Percentiles rank a stretch among this genome's conserved stretches.
phyloP scores from a whole-genome alignment of 2,329 filamentous ascomycete genomes.

The Cucurbitaria berberidis region DNA sequence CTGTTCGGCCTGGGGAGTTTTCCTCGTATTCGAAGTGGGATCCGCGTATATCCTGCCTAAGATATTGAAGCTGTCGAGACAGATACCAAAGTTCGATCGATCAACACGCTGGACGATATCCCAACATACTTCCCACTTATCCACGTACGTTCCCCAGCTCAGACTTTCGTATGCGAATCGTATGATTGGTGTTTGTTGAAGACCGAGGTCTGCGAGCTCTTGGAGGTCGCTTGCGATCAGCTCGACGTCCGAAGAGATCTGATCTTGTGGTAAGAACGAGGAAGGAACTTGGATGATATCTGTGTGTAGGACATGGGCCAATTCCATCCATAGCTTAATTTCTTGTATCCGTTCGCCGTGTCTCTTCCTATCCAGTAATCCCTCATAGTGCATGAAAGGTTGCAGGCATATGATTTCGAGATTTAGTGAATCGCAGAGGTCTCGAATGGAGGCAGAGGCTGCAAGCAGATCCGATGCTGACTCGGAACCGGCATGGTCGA shows the following conservation, averaged over 20 bases:
- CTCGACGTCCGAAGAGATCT: conserved; percentile 60
- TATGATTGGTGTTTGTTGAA: conserved; percentile 61
- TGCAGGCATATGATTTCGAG: conserved; percentile 72
- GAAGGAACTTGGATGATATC: conserved; percentile 78
- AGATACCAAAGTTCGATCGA: conserved; percentile 75
- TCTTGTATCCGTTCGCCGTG: conserved; percentile 66
- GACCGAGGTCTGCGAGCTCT: conserved; percentile 71
- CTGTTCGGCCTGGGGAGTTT: conserved; percentile 61
- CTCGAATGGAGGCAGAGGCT: conserved; percentile 64
- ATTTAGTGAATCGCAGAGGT: conserved; percentile 62
- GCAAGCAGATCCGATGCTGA: conserved; percentile 57
- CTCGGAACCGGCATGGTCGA: conserved; percentile 61
- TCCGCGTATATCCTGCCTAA: conserved; percentile 74
- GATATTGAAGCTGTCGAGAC: conserved; percentile 81
- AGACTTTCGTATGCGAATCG: conserved; percentile 77
- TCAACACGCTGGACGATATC: conserved; percentile 69
- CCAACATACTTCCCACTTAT: conserved; percentile 77
- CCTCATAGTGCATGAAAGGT: conserved; percentile 81
- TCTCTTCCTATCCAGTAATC: conserved; percentile 66
- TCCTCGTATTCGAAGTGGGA: conserved; percentile 61
- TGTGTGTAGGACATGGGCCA: conserved; percentile 69
- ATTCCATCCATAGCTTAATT: conserved; percentile 71
- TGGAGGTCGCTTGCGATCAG: conserved; percentile 68
- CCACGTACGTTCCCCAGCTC: conserved; percentile 72
- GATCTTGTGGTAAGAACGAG: conserved; percentile 65